Evolutionary conservation across 176 grass and related monocot genomes (phyloP).

Genomic region (Ampelocalamus luodianensis): DNA sequence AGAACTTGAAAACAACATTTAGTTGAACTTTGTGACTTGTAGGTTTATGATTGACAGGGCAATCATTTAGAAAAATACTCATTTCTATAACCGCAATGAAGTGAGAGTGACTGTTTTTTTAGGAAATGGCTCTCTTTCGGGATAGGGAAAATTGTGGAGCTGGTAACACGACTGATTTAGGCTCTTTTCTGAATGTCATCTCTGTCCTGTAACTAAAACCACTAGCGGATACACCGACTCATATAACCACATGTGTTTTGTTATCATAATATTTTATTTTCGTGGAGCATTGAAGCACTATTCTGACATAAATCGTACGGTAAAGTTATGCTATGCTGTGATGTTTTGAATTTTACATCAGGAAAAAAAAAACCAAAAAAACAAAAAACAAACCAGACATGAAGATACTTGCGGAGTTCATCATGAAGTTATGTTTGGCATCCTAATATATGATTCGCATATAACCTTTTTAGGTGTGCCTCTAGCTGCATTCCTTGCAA

Average conservation of each 20-base stretch:
- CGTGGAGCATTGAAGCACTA: too few species aligned
- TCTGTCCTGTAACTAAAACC: too few species aligned
- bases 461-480: not conserved
- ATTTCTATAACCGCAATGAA: not conserved
- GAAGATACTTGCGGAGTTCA: too few species aligned
- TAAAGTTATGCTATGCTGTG: too few species aligned
- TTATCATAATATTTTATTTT: too few species aligned
- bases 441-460: not conserved
- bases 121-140: not conserved
- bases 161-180: too few species aligned
- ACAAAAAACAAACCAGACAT: too few species aligned
- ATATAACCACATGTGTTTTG: too few species aligned
- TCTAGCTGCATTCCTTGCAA: not conserved
- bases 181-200: not conserved
- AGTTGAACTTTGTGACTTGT: constrained; percentile 10
- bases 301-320: too few species aligned
- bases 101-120: not conserved
- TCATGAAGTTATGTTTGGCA: not conserved
- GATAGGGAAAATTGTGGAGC: not conserved
- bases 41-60: constrained; percentile 40
- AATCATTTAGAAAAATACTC: constrained; percentile 35
- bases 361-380: too few species aligned
- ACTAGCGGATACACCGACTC: too few species aligned
- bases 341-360: too few species aligned
- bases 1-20: not conserved